Base-by-base conservation (phyloP, 345 rosid species). In the Syzygium aqueum region DNA sequence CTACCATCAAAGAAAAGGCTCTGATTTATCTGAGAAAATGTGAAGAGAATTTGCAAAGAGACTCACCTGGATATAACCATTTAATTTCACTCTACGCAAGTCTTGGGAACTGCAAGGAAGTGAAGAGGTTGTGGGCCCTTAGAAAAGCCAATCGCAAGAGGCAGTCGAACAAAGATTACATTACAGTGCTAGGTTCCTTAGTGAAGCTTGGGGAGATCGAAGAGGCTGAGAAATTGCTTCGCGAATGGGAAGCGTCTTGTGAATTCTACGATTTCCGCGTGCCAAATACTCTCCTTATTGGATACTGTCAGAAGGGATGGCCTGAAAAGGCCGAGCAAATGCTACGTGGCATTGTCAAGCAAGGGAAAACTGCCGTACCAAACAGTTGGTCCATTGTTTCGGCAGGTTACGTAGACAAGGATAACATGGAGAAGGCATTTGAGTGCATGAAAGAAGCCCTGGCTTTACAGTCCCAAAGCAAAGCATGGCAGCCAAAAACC, bases 371-470 rank as follows among this genome's bases (percentile, higher is more conserved):
- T 15, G 92, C 94, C 13, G 88, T 88, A 73, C 93, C 93, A 15
- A 94, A 94, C 86, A 92, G 93, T 85, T 96, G 97, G 99, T 95
- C 91, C 16, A 84, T 86, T 10, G 90, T 95, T 77, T 94, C 98
- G 78, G 54, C 91, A 67, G 93, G 92, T 54, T 95, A 93, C 84
- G 86, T 88, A 2, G 91, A 92, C 85, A 89, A 85, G 16, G 91
- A 93, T 82, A 85, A 85, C 85, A 86, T 85, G 83, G 93, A 89
- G 52, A 95, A 91, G 87, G 94, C 95, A 82, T 91, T 87, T 8
- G 87, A 90, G 89, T 92, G 96, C 90, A 85, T 93, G 92, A 95
- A 92, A 85, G 88, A 87, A 85, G 95, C 95, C 6, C 89, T 96
- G 19, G 87, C 84, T 43, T 23, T 91, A 14, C 86, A 80, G 33